Evolutionary conservation across 352 stramenopile species (phyloP).

Genomic region (Phytophthora rubi): DNA sequence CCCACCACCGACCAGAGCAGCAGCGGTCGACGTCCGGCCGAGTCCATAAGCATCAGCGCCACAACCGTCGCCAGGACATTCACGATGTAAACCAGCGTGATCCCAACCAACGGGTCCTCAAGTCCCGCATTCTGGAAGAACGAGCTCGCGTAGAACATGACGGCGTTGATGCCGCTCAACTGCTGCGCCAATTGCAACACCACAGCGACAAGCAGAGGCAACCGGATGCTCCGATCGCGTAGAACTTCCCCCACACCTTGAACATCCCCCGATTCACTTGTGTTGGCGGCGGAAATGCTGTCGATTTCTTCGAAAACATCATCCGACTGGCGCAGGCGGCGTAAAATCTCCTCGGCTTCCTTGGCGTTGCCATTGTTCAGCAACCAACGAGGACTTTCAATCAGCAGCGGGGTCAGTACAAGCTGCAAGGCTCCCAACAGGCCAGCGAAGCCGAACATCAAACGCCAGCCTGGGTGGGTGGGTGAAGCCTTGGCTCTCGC

Average conservation of each 20-base stretch:
- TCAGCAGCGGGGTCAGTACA: conserved; percentile 53
- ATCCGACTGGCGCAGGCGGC: conserved; percentile 52
- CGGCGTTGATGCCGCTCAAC: conserved; percentile 76
- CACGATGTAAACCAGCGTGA: conserved; percentile 67
- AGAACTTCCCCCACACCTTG: conserved; percentile 64
- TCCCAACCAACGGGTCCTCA: conserved; percentile 61
- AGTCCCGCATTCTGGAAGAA: conserved; percentile 74
- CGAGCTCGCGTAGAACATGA: conserved; percentile 84
- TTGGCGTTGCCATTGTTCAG: conserved; percentile 65
- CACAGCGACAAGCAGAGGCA: conserved; percentile 66
- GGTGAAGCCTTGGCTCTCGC: conserved; percentile 48
- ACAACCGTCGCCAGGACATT: conserved; percentile 78
- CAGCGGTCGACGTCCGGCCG: conserved; percentile 62
- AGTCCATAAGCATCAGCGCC: conserved; percentile 77
- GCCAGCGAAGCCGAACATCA: conserved; percentile 72
- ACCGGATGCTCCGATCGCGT: conserved; percentile 54
- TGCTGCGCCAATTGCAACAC: conserved; percentile 73
- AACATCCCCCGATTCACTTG: conserved; percentile 58
- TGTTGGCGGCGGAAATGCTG: conserved; percentile 66
- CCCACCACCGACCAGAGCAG: conserved; percentile 66
- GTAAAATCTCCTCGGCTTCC: conserved; percentile 58
- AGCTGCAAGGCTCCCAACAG: conserved; percentile 62
- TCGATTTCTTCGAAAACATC: conserved; percentile 77
- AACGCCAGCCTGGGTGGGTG: conserved; percentile 65
- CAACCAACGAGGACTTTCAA: conserved; percentile 72